These are phyloP conservation scores for Chytridium lagenaria DNA, from an alignment of 371 early-diverging fungal species.

Conservation along the genomic window DNA sequence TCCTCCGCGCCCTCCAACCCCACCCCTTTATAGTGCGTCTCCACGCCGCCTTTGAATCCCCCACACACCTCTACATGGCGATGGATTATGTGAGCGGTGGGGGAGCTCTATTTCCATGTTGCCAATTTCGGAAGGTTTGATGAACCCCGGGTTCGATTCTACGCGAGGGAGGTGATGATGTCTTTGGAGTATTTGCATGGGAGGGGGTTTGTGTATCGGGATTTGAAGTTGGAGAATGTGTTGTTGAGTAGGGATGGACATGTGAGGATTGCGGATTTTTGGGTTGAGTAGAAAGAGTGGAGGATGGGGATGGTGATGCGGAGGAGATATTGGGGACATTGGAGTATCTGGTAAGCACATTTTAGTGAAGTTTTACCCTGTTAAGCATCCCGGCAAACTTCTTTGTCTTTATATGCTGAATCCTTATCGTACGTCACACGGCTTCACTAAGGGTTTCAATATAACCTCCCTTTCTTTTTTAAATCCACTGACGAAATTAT, in stretches of 20 bases:
- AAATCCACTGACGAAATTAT: slow-evolving; percentile 48
- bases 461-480: too few species aligned
- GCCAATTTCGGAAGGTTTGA: slow-evolving; percentile 69
- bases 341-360: slow-evolving; percentile 51
- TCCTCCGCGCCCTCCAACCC: slow-evolving; percentile 52
- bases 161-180: slow-evolving; percentile 85
- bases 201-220: slow-evolving; percentile 83
- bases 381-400: too few species aligned
- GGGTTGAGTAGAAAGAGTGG: slow-evolving; percentile 51
- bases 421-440: too few species aligned
- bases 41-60: slow-evolving; percentile 73
- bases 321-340: slow-evolving; percentile 62
- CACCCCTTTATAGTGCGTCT: slow-evolving; percentile 76
- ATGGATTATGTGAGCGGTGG: slow-evolving; percentile 84
- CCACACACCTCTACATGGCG: slow-evolving; percentile 75
- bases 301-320: slow-evolving; percentile 30
- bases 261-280: slow-evolving; percentile 67
- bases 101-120: slow-evolving; percentile 86
- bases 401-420: too few species aligned
- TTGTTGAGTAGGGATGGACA: slow-evolving; percentile 59
- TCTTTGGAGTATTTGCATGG: slow-evolving; percentile 85
- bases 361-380: too few species aligned
- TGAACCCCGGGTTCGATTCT: slow-evolving; percentile 76
- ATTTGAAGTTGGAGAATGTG: slow-evolving; percentile 68
- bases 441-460: too few species aligned